Conservation (phyloP, 148 eudicot genomes). For the Rhododendron ferrugineum region DNA sequence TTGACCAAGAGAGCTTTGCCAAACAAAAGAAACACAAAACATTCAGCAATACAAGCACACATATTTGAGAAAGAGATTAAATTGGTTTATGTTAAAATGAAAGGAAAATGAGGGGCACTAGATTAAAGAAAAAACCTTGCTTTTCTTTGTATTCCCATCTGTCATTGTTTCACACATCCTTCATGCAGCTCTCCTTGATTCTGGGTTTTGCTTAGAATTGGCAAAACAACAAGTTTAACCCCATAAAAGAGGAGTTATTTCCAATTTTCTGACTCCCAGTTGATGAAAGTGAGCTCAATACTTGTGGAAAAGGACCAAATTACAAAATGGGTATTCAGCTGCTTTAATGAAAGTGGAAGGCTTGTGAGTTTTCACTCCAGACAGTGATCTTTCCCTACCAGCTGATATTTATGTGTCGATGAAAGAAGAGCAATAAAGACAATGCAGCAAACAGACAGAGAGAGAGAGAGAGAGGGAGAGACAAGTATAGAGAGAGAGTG, state of each 20-base stretch:
- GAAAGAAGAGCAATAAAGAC: constrained; percentile 11
- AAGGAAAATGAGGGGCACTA: background rate
- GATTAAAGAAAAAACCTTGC: constrained; percentile 55
- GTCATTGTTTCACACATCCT: constrained; percentile 70
- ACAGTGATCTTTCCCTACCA: background rate
- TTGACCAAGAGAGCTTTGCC: constrained; percentile 85
- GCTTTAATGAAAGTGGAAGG: background rate
- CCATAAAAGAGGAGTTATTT: background rate
- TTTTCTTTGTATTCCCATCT: constrained; percentile 70
- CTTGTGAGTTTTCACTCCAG: background rate
- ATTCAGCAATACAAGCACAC: constrained; percentile 4
- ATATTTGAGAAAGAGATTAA: background rate
- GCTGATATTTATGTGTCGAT: background rate
- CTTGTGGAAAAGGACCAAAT: background rate
- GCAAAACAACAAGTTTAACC: background rate
- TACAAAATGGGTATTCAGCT: background rate
- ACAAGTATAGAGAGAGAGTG: constrained; percentile 13
- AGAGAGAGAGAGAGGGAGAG: background rate
- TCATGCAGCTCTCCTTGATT: constrained; percentile 47
- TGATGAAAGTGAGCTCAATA: background rate
- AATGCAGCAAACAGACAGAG: constrained; percentile 24
- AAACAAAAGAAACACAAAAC: constrained; percentile 10
- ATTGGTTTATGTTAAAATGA: background rate
- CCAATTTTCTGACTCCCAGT: background rate
- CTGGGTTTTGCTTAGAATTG: constrained; percentile 6